A percentile compares a stretch with the other conserved stretches of the same genome.
These are phyloP conservation scores for Closterium sp. DNA, from an alignment of 139 green algal species.

Conservation along the genomic window DNA sequence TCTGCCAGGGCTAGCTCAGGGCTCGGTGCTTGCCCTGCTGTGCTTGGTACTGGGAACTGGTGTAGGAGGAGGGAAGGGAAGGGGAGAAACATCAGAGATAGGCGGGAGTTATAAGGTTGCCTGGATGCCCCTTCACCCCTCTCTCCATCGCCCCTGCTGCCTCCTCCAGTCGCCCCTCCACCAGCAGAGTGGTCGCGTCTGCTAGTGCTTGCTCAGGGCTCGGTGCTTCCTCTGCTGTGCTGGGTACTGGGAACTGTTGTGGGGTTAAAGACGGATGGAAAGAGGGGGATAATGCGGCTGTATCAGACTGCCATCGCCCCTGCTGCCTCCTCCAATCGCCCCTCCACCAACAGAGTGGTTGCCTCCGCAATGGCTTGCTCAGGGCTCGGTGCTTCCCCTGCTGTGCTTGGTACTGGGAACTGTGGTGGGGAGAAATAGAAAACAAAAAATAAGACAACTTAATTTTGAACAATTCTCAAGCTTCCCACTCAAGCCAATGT, in stretches of 20 bases:
- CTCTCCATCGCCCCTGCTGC: background rate
- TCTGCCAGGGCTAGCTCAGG: too few relatives aligned
- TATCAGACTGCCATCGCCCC: background rate
- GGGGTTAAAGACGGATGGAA: background rate
- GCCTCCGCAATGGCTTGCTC: background rate
- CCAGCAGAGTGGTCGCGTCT: background rate
- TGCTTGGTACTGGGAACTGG: too few relatives aligned
- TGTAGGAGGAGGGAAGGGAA: too few relatives aligned
- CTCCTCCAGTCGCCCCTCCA: background rate
- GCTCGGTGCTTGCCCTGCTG: too few relatives aligned
- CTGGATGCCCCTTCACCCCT: too few relatives aligned
- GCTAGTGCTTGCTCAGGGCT: background rate
- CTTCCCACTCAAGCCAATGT: too few relatives aligned
- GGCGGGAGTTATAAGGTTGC: too few relatives aligned
- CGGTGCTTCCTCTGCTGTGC: background rate
- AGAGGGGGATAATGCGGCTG: background rate
- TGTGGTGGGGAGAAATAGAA: too few relatives aligned
- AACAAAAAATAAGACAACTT: too few relatives aligned
- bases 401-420: background rate
- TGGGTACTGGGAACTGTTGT: background rate
- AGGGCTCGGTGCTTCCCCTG: background rate
- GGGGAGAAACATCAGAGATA: too few relatives aligned
- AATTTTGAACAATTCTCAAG: too few relatives aligned
- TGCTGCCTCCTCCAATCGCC: background rate
- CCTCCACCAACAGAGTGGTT: background rate